Evolutionary conservation across 352 stramenopile genomes (phyloP).

Genomic region (Lagenidium giganteum): DNA sequence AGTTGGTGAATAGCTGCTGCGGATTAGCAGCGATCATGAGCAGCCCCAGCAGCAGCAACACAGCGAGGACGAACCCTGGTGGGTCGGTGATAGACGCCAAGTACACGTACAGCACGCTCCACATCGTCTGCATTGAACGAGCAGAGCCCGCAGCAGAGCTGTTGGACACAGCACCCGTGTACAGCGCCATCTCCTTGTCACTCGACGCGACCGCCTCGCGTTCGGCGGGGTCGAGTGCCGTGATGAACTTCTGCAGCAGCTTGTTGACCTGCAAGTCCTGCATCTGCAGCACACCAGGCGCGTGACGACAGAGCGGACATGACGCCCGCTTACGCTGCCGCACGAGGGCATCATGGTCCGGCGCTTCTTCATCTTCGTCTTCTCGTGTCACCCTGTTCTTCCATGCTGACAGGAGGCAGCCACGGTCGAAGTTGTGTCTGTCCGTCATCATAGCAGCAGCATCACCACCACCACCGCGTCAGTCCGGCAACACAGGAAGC

Average conservation of each 20-base stretch:
- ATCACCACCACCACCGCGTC: neutral
- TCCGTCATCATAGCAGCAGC: no score
- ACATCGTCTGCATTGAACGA: no score
- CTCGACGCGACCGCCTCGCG: conserved; percentile 25
- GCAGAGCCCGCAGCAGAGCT: neutral
- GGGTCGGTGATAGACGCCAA: conserved; percentile 62
- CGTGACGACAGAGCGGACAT: conserved; percentile 66
- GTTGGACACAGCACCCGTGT: neutral
- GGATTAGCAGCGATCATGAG: conserved; percentile 55
- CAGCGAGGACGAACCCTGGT: conserved; percentile 66
- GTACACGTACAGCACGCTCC: conserved; percentile 70
- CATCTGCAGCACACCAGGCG: conserved; percentile 12
- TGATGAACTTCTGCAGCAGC: conserved; percentile 57
- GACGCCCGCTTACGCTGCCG: no score
- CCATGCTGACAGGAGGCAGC: conserved; percentile 69
- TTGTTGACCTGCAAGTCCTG: conserved; percentile 60
- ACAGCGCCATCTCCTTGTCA: conserved; percentile 35
- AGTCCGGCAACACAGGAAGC: neutral
- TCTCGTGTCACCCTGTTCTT: conserved; percentile 13
- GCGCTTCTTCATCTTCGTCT: neutral
- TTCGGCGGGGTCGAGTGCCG: conserved; percentile 48
- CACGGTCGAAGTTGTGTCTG: conserved; percentile 85
- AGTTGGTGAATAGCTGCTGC: conserved; percentile 51
- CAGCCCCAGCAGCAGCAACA: conserved; percentile 58
- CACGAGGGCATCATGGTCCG: no score